Evolutionary conservation across 305 asterid genomes (phyloP), one percentile per base, ranked within the genome.

Genomic region (Solanum hybrid): DNA sequence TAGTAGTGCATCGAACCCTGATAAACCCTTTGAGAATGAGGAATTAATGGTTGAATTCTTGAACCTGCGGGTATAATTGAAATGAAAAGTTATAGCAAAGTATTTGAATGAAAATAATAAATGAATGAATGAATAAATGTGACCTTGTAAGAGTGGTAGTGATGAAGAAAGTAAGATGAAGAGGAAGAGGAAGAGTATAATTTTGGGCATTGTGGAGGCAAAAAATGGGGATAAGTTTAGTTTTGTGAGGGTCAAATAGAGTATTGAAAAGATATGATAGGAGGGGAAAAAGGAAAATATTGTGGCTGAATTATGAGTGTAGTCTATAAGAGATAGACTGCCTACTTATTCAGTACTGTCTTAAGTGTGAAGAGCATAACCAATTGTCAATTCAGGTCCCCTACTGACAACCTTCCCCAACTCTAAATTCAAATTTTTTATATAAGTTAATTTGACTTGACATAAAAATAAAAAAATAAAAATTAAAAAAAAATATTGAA

Each of bases 301-400:
- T 92, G 93, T 89, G 93, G 91, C 76, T 88, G 90, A 87, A 84
- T 81, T 11, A 82, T 68, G 92, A 89, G 83, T 90, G 39, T 84
- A 92, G 91, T 87, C 87, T 91, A 65, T 88, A 90, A 78, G 93
- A 32, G 92, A 92, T 88, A 89, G 89, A 86, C 61, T 88, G 89
- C 68, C 88, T 77, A 45, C 45, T 45, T 90, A 76, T 90, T 78
- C 61, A 89, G 85, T 39, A 10, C 80, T 68, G 68, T 38, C 34
- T 57, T 20, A 24, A 80, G 32, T 26, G 78, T 68, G 87, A 80
- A 90, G 79, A 37, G 92, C 32, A 73, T 33, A 45, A 36, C 33
- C 79, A 84, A 86, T 22, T 38, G 90, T 51, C n/a, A 51, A 51
- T 51, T 15, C 68, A 91, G 91, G 92, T 90, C 91, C 92, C 92